These are phyloP conservation scores for Berberis thunbergii DNA, from an alignment of 164 flowering plant genomes.

Conservation along the genomic window DNA sequence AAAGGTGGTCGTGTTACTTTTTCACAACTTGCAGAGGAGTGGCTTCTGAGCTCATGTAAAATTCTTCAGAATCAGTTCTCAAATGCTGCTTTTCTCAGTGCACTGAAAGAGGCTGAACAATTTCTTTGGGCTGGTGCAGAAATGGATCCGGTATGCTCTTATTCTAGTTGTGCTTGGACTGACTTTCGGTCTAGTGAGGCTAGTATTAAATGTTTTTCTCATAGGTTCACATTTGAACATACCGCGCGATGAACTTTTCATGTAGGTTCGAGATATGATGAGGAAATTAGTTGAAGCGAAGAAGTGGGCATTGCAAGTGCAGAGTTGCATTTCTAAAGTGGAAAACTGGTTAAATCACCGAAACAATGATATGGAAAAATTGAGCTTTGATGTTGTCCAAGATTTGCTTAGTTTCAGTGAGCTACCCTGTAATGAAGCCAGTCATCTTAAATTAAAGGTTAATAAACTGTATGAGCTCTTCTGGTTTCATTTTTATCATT, in stretches of 20 bases:
- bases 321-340: constrained; percentile 42
- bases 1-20: constrained; percentile 41
- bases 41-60: constrained; percentile 47
- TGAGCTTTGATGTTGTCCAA: constrained; percentile 32
- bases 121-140: constrained; percentile 98
- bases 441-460: constrained; percentile 62
- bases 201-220: background rate
- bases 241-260: background rate
- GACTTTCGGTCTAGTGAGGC: background rate
- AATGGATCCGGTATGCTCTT: constrained; percentile 63
- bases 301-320: constrained; percentile 63
- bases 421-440: constrained; percentile 63
- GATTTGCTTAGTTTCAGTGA: constrained; percentile 40
- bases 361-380: constrained; percentile 26
- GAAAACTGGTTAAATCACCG: constrained; percentile 30
- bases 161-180: background rate
- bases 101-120: constrained; percentile 68
- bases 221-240: background rate
- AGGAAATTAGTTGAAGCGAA: constrained; percentile 46
- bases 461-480: background rate
- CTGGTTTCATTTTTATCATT: background rate
- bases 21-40: constrained; percentile 64
- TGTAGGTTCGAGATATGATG: constrained; percentile 57
- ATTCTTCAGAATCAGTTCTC: constrained; percentile 40
- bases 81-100: constrained; percentile 32